These are phyloP conservation scores for Tolypocladium cylindrosporum DNA, from an alignment of 2,329 filamentous ascomycete species.

Conservation along the genomic window DNA sequence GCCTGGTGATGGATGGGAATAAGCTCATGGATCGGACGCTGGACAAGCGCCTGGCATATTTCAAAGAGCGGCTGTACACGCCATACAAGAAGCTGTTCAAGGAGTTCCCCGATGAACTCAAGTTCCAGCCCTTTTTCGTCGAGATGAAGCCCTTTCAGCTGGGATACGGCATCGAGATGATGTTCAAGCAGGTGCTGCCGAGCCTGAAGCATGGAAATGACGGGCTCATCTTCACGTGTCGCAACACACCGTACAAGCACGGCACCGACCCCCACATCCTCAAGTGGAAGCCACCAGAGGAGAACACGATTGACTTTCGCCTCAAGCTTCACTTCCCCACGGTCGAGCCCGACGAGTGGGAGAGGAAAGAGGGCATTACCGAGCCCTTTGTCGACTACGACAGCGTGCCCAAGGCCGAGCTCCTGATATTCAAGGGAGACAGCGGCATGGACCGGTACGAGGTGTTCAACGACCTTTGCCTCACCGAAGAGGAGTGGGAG, in stretches of 20 bases:
- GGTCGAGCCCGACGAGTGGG: slow-evolving; percentile 56
- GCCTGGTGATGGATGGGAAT: slow-evolving; percentile 69
- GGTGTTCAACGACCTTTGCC: slow-evolving; percentile 54
- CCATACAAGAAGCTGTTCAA: slow-evolving; percentile 57
- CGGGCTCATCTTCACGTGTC: slow-evolving; percentile 95
- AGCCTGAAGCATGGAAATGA: slow-evolving; percentile 87
- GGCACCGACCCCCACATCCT: slow-evolving; percentile 91
- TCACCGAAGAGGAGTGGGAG: slow-evolving; percentile 77
- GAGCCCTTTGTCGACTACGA: slow-evolving; percentile 70
- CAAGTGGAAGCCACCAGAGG: slow-evolving; percentile 94
- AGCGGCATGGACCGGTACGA: slow-evolving; percentile 44
- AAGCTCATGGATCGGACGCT: slow-evolving; percentile 69
- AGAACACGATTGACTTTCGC: slow-evolving; percentile 92
- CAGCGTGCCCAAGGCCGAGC: slow-evolving; percentile 59
- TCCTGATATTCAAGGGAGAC: slow-evolving; percentile 60
- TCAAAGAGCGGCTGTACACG: slow-evolving; percentile 65
- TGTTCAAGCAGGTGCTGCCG: slow-evolving; percentile 82
- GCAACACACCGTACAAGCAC: slow-evolving; percentile 72
- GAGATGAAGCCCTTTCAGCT: slow-evolving; percentile 86
- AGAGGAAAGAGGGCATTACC: slow-evolving; percentile 55
- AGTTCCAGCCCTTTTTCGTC: slow-evolving; percentile 67
- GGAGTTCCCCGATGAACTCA: slow-evolving; percentile 58
- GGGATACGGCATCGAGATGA: slow-evolving; percentile 79
- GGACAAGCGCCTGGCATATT: slow-evolving; percentile 82
- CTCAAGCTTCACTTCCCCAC: slow-evolving; percentile 67